These are phyloP conservation scores for Antitrichia curtipendula DNA, from an alignment of 225 moss, liverwort and hornwort species.

Conservation along the genomic window DNA sequence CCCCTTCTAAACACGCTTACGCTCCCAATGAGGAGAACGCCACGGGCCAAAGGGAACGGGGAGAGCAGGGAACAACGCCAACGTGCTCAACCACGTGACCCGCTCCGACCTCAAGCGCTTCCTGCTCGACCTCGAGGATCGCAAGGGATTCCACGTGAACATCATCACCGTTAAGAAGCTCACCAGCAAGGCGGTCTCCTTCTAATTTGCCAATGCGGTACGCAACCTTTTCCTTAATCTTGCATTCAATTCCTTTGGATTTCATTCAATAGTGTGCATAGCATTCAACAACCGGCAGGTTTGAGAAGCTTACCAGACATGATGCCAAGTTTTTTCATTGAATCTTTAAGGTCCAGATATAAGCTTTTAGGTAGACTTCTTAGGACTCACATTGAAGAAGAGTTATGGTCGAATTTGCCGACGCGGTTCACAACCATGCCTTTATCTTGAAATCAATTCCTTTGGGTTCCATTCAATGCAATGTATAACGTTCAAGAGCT, in stretches of 20 bases:
- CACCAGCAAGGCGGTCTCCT: slow-evolving; percentile 75
- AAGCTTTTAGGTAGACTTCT: no score
- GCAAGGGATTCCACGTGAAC: slow-evolving; percentile 72
- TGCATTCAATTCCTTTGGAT: background rate
- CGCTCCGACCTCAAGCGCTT: slow-evolving; percentile 73
- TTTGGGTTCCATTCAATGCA: background rate
- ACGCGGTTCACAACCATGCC: no score
- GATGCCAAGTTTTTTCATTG: no score
- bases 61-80: slow-evolving; percentile 88
- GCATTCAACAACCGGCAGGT: no score
- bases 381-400: no score
- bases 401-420: no score
- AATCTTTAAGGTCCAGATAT: no score
- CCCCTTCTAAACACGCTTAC: no score
- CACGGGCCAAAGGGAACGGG: no score
- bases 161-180: slow-evolving; percentile 75
- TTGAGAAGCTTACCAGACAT: no score
- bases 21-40: no score
- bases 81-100: slow-evolving; percentile 87
- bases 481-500: background rate
- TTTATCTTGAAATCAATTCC: background rate
- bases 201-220: slow-evolving; percentile 86
- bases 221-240: background rate
- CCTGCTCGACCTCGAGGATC: slow-evolving; percentile 68
- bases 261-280: background rate